Evolutionary conservation across 768 basidiomycete species (phyloP).

Genomic region (Suillus placidus): DNA sequence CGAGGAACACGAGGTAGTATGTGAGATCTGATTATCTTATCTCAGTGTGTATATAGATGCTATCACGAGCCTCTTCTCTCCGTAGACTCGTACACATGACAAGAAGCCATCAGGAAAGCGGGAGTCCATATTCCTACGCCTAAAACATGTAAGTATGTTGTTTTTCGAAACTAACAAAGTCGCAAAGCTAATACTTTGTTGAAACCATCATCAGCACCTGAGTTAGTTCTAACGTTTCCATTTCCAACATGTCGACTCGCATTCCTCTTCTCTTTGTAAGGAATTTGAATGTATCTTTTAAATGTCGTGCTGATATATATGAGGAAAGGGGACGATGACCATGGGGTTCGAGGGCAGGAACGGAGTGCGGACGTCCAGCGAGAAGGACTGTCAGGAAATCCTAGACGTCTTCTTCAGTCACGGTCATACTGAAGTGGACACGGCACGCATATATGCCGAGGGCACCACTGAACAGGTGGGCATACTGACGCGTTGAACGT

Average conservation of each 20-base stretch:
- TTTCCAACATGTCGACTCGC: conserved; percentile 8
- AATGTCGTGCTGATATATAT: neutral
- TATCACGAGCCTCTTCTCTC: neutral
- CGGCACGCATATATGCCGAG: conserved; percentile 50
- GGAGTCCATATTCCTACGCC: neutral
- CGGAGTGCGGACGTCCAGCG: conserved; percentile 41
- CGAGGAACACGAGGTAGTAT: neutral
- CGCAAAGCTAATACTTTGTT: neutral
- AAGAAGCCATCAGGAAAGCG: conserved; percentile 1
- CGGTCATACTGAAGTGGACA: conserved; percentile 52
- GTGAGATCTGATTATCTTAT: neutral
- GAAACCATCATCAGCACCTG: neutral
- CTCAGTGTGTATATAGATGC: neutral
- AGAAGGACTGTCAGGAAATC: conserved; percentile 44
- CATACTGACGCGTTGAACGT: neutral
- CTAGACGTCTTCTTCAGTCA: conserved; percentile 45
- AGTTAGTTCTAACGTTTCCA: neutral
- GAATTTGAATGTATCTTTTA: neutral
- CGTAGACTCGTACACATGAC: neutral
- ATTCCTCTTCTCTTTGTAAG: conserved; percentile 15
- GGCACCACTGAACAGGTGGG: conserved; percentile 60
- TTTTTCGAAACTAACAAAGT: neutral
- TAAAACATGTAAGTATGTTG: neutral
- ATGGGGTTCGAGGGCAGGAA: conserved; percentile 45
- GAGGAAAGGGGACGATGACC: conserved; percentile 50